These are phyloP conservation scores for Xanthoconium separans DNA, from an alignment of 1,284 basidiomycete species.

Conservation along the genomic window DNA sequence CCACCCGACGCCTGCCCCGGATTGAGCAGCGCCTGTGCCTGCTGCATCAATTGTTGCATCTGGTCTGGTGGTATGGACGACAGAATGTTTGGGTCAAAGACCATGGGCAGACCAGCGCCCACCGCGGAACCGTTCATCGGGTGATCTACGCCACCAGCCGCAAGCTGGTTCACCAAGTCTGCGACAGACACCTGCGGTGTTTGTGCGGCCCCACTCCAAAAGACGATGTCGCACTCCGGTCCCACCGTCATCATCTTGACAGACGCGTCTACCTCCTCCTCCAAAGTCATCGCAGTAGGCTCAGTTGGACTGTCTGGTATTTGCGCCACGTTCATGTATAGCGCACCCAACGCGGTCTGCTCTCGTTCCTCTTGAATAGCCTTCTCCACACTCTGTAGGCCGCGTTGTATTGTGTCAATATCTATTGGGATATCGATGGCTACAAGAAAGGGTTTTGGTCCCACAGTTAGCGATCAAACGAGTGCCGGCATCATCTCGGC, in stretches of 20 bases:
- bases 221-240: slow-evolving; percentile 61
- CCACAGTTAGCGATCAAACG: slow-evolving; percentile 19
- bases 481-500: slow-evolving; percentile 7
- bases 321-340: slow-evolving; percentile 65
- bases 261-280: slow-evolving; percentile 66
- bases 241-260: slow-evolving; percentile 67
- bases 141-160: slow-evolving; percentile 37
- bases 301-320: slow-evolving; percentile 78
- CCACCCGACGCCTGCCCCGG: slow-evolving; percentile 23
- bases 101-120: slow-evolving; percentile 16
- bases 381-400: slow-evolving; percentile 66
- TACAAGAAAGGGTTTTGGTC: slow-evolving; percentile 30
- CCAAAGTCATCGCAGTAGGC: slow-evolving; percentile 54
- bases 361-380: slow-evolving; percentile 70
- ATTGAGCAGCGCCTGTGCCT: slow-evolving; percentile 40
- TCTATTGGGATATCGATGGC: slow-evolving; percentile 62
- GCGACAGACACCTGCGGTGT: slow-evolving; percentile 51
- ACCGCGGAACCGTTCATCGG: slow-evolving; percentile 20
- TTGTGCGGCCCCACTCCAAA: slow-evolving; percentile 50
- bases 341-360: slow-evolving; percentile 67
- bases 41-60: slow-evolving; percentile 61
- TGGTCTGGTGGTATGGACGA: slow-evolving; percentile 52
- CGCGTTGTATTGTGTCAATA: slow-evolving; percentile 52
- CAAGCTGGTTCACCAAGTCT: slow-evolving; percentile 67
- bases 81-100: slow-evolving; percentile 38